These are phyloP conservation scores for Neofusicoccum sp. DNA, from an alignment of 2,329 filamentous ascomycete genomes.

Conservation along the genomic window DNA sequence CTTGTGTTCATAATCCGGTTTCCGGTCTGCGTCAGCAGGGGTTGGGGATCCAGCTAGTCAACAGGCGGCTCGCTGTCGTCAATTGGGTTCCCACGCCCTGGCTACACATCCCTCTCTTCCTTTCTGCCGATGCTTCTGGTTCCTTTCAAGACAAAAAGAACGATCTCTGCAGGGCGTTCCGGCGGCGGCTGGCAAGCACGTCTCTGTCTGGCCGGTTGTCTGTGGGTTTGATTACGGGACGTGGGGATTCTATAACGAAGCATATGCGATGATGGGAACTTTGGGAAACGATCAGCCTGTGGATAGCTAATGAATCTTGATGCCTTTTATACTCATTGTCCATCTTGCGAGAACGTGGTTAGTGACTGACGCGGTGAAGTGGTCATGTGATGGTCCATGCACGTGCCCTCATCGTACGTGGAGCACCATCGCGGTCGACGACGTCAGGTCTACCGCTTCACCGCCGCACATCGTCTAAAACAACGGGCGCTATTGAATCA, in stretches of 20 bases:
- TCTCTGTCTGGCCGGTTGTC: background rate
- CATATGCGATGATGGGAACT: constrained; percentile 13
- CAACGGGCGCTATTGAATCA: background rate
- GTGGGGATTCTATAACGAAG: constrained; percentile 5
- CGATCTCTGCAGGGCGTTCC: constrained; percentile 10
- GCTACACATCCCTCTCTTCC: constrained; percentile 2
- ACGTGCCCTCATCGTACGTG: constrained; percentile 4
- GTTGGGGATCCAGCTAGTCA: constrained; percentile 12
- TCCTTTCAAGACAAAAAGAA: constrained; percentile 10
- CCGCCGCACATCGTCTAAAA: background rate
- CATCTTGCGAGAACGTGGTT: background rate
- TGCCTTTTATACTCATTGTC: background rate
- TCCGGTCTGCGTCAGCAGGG: background rate
- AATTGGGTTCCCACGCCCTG: background rate
- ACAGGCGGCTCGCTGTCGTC: background rate
- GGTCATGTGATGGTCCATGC: background rate
- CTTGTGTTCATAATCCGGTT: constrained; percentile 5
- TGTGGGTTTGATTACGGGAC: constrained; percentile 3
- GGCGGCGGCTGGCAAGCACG: constrained; percentile 6
- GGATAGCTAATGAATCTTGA: constrained; percentile 39
- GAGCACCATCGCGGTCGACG: background rate
- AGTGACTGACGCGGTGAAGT: background rate
- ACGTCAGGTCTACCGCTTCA: background rate
- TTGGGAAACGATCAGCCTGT: constrained; percentile 31
- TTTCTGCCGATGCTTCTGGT: constrained; percentile 5